A percentile compares a stretch with the other conserved stretches of the same genome.
Conservation (phyloP, 495 filamentous ascomycete genomes). For the Hypoxylon perforatum region DNA sequence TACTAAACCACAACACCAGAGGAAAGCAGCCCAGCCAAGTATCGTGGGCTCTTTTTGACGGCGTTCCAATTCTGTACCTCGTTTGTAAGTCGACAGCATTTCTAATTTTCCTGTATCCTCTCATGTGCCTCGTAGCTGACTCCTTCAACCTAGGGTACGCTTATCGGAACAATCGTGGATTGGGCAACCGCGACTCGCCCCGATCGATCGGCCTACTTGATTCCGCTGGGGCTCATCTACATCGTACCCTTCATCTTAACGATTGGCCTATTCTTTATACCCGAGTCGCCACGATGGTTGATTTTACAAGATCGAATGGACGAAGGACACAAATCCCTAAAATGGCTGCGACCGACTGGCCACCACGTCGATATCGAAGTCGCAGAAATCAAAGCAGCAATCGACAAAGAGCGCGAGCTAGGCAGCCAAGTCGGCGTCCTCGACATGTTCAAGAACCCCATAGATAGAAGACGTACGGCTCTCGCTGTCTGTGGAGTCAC, state of each 20-base stretch:
- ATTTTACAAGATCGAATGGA: constrained; percentile 55
- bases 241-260: constrained; percentile 57
- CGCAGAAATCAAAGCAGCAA: constrained; percentile 55
- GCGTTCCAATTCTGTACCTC: constrained; percentile 41
- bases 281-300: constrained; percentile 67
- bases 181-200: constrained; percentile 55
- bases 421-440: constrained; percentile 48
- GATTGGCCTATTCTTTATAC: constrained; percentile 60
- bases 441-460: constrained; percentile 59
- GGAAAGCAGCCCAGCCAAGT: constrained; percentile 55
- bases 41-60: constrained; percentile 49
- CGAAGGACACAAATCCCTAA: constrained; percentile 54
- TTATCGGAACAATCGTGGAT: constrained; percentile 64
- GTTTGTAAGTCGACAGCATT: constrained; percentile 35
- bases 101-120: neutral
- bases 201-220: constrained; percentile 56
- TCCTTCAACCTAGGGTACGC: constrained; percentile 48
- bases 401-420: constrained; percentile 55
- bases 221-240: constrained; percentile 62
- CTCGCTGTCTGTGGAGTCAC: constrained; percentile 57
- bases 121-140: neutral
- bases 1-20: constrained; percentile 3
- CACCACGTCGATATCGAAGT: constrained; percentile 55
- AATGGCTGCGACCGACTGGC: constrained; percentile 53
- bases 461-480: constrained; percentile 55